Base-by-base conservation (phyloP, 176 grass and related monocot genomes). In the Thinopyrum elongatum region DNA sequence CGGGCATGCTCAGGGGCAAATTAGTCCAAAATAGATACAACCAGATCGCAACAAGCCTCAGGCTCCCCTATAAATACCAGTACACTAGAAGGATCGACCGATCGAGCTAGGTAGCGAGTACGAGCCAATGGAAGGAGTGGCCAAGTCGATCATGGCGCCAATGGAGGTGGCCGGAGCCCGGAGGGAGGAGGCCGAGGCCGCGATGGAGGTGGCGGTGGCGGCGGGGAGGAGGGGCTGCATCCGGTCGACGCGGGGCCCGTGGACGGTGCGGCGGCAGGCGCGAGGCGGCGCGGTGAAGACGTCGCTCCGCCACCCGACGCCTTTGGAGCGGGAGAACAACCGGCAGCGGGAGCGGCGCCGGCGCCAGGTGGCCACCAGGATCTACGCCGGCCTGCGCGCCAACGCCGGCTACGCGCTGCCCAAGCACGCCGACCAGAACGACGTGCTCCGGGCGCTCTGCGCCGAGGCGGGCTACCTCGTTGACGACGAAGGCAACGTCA, bases 361-460 rank as follows among this genome's bases (percentile, higher is more conserved):
- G 72, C 72, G 93, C 36, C 81, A 88, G 87, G 80, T 98, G 65
- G 80, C 92, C 10, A 84, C 83, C 3, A 90, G 88, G 84, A 98
- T 95, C 67, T 98, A 88, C 84, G 89, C 91, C 3, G 93, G 93
- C 26, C 87, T 98, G 63, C 89, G 89, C 86, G 77, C 87, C 22
- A 42, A 85, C 23, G 89, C 82, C 27, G 92, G 90, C 33, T 98
- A 98, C 84, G 22, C 65, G 55, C 89, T 98, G 65, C 93, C 95
- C 2, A 98, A 93, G 90, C 87, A 95, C 46, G 91, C 91, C 27
- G 95, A 98, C 88, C 95, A 98, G 89, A 98, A 98, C 70, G 93
- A 98, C 53, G 89, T 98, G 38, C 92, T 98, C 76, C 90, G 82
- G 62, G 93, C 95, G 22, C 89, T 98, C 68, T 95, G 95, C 53